Evolutionary conservation across 2,329 filamentous ascomycete genomes (phyloP), one percentile per base, ranked within the genome.

Genomic region (Sporothrix inflata): DNA sequence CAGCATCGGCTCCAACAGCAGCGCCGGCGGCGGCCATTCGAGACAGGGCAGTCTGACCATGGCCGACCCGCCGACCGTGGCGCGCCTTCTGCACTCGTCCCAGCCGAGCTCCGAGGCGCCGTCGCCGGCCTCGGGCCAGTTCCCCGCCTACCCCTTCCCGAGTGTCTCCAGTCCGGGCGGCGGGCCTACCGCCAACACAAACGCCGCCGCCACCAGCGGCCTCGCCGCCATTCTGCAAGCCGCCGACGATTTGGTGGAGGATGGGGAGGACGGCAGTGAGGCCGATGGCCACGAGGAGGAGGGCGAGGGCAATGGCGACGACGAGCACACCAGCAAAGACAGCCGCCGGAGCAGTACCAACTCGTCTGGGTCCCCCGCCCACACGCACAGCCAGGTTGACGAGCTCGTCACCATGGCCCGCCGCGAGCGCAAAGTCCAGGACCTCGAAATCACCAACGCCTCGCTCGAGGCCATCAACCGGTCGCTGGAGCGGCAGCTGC

Each of bases 401-500:
- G 94, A 97, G 73, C 85, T 94, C 7, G 94, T 96, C 12, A 88
- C 92, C n/a, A 96, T 94, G 79, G 96, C 96, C 16, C 89, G 96
- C 40, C 89, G 94, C 47, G 96, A 98, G 81, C 89, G 96, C 74
- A 99, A 98, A 83, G 94, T 99, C 0, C 88, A 98, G 76, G 96
- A 99, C 79, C 85, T 99, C 6, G 94, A 99, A 79, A 99, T 99
- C 75, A 97, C 92, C 71, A 99, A 99, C 78, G 96, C 94, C 0
- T 98, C 94, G 1, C 86, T 99, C 3, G 88, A 97, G 72, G 96
- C 96, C 53, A 98, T 99, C 82, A 99, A 99, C 79, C 88, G 94
- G 70, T 96, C 94, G 0, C 84, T 99, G 0, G 96, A 99, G 82
- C 89, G 94, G 30, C 94, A 98, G 79, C 87, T 99, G 77, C 90